phyloP scores from a whole-genome alignment of 2,329 filamentous ascomycete species.

The Nemania sp. region DNA sequence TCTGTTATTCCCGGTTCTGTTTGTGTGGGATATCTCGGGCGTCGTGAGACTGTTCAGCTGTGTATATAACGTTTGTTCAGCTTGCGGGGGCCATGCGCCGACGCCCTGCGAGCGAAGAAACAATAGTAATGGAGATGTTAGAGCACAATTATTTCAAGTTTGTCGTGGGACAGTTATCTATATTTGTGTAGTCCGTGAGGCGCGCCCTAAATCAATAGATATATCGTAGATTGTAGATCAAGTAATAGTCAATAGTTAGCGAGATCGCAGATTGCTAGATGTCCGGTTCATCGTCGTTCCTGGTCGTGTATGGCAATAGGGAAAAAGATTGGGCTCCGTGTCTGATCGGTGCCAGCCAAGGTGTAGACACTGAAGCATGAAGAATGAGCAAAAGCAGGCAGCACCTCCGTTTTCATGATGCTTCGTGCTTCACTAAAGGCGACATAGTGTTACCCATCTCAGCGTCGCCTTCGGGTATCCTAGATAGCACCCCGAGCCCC shows the following conservation, averaged over 20 bases:
- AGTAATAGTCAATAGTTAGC: slow-evolving; percentile 17
- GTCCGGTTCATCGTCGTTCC: slow-evolving; percentile 6
- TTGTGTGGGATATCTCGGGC: slow-evolving; percentile 23
- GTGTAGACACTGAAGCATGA: slow-evolving; percentile 5
- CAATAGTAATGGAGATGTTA: slow-evolving; percentile 6
- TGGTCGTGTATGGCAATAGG: slow-evolving; percentile 2
- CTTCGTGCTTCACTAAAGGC: slow-evolving; percentile 52
- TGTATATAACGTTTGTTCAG: slow-evolving; percentile 31
- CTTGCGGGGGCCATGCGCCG: slow-evolving; percentile 11
- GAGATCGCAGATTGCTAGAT: neutral
- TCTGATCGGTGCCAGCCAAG: slow-evolving; percentile 9
- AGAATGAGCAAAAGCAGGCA: slow-evolving; percentile 29
- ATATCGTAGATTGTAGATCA: slow-evolving; percentile 22
- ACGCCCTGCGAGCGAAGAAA: neutral
- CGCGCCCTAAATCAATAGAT: slow-evolving; percentile 8
- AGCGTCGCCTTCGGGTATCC: slow-evolving; percentile 68
- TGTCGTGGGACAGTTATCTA: slow-evolving; percentile 41
- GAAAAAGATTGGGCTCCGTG: neutral
- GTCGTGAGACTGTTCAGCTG: slow-evolving; percentile 40
- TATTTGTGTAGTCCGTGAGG: slow-evolving; percentile 20
- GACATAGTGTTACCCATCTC: slow-evolving; percentile 59
- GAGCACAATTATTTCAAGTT: slow-evolving; percentile 32
- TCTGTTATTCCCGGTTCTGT: neutral
- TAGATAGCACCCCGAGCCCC: slow-evolving; percentile 63
- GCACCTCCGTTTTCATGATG: slow-evolving; percentile 49